Evolutionary conservation across 257 asterid species (phyloP), one percentile per base, ranked within the genome.

Genomic region (Solanum sitiens): DNA sequence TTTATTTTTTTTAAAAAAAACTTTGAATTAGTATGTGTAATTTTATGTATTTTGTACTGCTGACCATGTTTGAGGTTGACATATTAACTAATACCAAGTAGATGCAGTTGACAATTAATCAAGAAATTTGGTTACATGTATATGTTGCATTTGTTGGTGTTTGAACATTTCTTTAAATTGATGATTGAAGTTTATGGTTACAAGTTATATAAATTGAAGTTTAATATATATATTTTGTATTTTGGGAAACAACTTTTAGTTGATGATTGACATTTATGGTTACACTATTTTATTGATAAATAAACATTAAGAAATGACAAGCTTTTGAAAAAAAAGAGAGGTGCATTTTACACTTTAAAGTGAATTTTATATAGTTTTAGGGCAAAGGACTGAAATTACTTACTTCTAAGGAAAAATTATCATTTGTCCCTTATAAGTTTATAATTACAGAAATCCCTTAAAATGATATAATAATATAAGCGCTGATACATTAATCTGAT

Each of bases 391-490:
- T 5, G 39, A 37, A 37, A 37, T 37, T 7, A 37, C 7, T 5
- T 37, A 37, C 7, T 37, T 37, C 5, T 6, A 37, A 37, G 39
- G 2, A 37, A 37, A 37, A 37, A 37, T 6, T 37, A 37, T 6
- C 7, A 37, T 37, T 37, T 37, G 39, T 37, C 0, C 7, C 39
- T 37, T 37, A 6, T 37, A 5, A 37, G 7, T 37, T 37, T 1
- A 37, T 37, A 37, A 37, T 37, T 37, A 37, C 39, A 6, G 0
- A 37, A 5, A 37, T 37, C 0, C 0, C 7, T 5, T 0, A 37
- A 37, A 37, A 37, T 37, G 7, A 37, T 37, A 37, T 1, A 37
- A 37, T 37, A 37, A 37, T 35, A 37, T 37, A 37, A 37, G 7
- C 39, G 39, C 1, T 0, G 6, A 37, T 6, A 37, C 39, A 5